Percentiles rank a stretch among this genome's conserved stretches.
phyloP scores from a whole-genome alignment of 441 rosid genomes.

The Populus hybrid region DNA sequence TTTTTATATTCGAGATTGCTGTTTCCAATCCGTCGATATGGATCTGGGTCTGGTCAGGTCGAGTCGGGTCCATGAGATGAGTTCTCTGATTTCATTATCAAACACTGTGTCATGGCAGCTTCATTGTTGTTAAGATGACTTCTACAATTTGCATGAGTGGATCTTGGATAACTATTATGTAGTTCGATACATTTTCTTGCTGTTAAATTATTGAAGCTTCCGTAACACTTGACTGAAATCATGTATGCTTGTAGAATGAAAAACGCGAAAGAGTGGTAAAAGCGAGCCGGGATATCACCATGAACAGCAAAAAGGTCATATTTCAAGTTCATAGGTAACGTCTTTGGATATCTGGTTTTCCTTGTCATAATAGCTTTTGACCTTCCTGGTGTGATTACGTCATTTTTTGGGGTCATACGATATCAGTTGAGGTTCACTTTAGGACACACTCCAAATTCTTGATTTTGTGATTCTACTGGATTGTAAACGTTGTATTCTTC shows the following conservation, averaged over 20 bases:
- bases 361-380: neutral
- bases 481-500: conserved; percentile 2
- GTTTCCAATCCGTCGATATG: neutral
- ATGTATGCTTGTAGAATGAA: conserved; percentile 52
- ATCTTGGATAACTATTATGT: neutral
- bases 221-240: neutral
- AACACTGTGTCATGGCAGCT: neutral
- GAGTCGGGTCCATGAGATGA: too few relatives aligned
- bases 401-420: neutral
- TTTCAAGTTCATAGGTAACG: conserved; percentile 90
- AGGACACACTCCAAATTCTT: neutral
- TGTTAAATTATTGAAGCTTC: neutral
- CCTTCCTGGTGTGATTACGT: neutral
- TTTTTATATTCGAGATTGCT: neutral
- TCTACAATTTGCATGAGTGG: neutral
- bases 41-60: neutral
- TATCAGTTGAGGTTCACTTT: neutral
- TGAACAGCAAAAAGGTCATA: conserved; percentile 89
- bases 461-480: neutral
- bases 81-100: neutral
- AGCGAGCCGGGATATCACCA: conserved; percentile 91
- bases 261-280: conserved; percentile 94
- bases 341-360: neutral
- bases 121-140: neutral
- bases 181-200: neutral